phyloP scores from a whole-genome alignment of 208 protist species.

The Trichomonas gallinae region DNA sequence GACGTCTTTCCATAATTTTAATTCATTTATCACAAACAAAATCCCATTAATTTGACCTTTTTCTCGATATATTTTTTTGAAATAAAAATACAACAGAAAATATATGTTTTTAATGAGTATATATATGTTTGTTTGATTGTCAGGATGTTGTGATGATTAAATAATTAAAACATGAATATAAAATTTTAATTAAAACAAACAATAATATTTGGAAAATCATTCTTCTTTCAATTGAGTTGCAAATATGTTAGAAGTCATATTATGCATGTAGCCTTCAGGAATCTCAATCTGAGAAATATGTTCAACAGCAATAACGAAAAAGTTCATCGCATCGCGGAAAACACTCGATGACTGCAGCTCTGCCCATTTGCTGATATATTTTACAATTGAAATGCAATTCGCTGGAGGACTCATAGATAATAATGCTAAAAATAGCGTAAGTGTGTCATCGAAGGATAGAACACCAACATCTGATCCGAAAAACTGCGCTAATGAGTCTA shows the following conservation, averaged over 20 bases:
- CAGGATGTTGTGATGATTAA: too few species aligned
- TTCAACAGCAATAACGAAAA: background rate
- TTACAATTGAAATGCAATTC: background rate
- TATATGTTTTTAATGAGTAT: too few species aligned
- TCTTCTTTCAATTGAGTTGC: background rate
- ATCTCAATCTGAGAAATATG: background rate
- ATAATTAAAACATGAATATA: background rate
- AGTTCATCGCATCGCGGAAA: background rate
- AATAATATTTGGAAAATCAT: background rate
- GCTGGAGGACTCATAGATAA: background rate
- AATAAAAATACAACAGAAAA: too few species aligned
- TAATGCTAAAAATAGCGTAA: background rate
- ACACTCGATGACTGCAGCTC: background rate
- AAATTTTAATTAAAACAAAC: background rate
- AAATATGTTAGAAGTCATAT: background rate
- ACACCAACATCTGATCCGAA: background rate
- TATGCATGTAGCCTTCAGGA: background rate
- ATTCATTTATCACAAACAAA: too few species aligned
- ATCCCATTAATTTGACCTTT: too few species aligned
- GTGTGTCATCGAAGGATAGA: background rate
- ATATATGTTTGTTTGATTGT: too few species aligned
- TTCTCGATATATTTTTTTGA: too few species aligned
- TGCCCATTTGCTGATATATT: background rate
- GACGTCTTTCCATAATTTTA: too few species aligned
- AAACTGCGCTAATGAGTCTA: background rate